These are phyloP conservation scores for Kodamaea plutei DNA, from an alignment of 1,139 yeast genomes.

Conservation along the genomic window DNA sequence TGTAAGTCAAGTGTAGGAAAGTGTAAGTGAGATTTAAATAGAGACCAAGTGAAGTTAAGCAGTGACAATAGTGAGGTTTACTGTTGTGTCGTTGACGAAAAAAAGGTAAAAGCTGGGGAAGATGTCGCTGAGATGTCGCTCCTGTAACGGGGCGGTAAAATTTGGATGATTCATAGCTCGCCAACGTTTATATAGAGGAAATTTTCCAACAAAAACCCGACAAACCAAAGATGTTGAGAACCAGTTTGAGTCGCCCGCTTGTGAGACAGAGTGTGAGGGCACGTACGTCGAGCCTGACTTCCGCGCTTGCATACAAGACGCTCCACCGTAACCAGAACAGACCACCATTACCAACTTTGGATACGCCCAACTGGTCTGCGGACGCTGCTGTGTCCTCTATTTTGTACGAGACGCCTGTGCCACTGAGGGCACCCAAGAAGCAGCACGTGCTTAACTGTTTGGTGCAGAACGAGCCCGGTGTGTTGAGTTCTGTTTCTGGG, in stretches of 20 bases:
- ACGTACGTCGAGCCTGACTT: constrained; percentile 61
- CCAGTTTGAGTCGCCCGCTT: constrained; percentile 1
- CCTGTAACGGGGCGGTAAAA: too few species aligned
- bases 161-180: too few species aligned
- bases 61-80: too few species aligned
- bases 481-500: constrained; percentile 86
- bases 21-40: too few species aligned
- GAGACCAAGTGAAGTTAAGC: too few species aligned
- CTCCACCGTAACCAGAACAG: constrained; percentile 80
- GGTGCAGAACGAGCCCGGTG: constrained; percentile 99
- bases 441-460: constrained; percentile 93
- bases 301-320: constrained; percentile 92
- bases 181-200: too few species aligned
- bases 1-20: too few species aligned
- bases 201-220: too few species aligned
- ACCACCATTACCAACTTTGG: constrained; percentile 93
- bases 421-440: constrained; percentile 61
- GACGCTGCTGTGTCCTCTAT: constrained; percentile 94
- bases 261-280: constrained; percentile 17
- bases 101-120: too few species aligned
- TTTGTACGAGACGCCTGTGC: constrained; percentile 86
- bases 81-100: too few species aligned
- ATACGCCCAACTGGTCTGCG: constrained; percentile 93
- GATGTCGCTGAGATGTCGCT: too few species aligned
- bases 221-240: constrained; percentile 5